phyloP scores from a whole-genome alignment of 371 early-diverging fungal species.

The Nematocida major region DNA sequence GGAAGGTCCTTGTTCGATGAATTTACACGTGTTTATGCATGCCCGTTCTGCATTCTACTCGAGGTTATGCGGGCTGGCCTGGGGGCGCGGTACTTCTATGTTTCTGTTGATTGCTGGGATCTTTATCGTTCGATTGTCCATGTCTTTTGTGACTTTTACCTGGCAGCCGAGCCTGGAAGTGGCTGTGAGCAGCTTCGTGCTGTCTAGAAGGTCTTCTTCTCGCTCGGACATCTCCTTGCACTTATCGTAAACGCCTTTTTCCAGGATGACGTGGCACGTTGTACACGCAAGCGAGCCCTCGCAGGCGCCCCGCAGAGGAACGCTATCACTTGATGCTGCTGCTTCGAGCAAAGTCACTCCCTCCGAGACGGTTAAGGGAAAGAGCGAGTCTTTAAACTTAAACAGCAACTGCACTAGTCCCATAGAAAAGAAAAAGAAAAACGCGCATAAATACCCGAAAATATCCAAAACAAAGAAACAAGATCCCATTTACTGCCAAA shows the following conservation, averaged over 20 bases:
- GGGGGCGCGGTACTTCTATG: constrained; percentile 67
- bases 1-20: too few species aligned
- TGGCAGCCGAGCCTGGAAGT: constrained; percentile 96
- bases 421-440: constrained; percentile 35
- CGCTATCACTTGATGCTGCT: constrained; percentile 77
- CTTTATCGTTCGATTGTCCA: constrained; percentile 77
- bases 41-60: too few species aligned
- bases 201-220: constrained; percentile 96
- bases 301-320: constrained; percentile 96
- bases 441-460: too few species aligned
- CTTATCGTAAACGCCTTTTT: constrained; percentile 73
- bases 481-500: too few species aligned
- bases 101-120: constrained; percentile 90
- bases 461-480: too few species aligned
- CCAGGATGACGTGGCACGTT: constrained; percentile 81
- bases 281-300: constrained; percentile 72
- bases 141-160: constrained; percentile 71
- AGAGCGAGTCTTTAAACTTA: neutral
- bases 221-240: constrained; percentile 79
- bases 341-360: constrained; percentile 82
- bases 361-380: constrained; percentile 51
- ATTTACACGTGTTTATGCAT: too few species aligned
- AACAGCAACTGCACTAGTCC: constrained; percentile 18
- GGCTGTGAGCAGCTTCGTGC: constrained; percentile 87
- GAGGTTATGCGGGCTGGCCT: too few species aligned